phyloP scores from a whole-genome alignment of 352 stramenopile genomes.

The Plasmopara halstedii region DNA sequence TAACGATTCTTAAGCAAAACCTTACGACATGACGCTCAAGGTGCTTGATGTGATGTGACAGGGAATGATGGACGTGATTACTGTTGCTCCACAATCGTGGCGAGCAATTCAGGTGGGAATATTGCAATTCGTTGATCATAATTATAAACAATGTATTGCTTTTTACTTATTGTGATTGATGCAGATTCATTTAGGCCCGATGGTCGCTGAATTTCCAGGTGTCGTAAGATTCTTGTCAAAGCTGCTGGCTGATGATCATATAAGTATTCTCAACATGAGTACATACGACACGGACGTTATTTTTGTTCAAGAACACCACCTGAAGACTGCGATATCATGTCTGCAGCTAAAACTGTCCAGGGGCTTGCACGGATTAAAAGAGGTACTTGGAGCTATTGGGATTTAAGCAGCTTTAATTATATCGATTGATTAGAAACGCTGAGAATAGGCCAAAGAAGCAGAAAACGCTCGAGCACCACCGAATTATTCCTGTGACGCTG shows the following conservation, averaged over 20 bases:
- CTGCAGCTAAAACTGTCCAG: constrained; percentile 71
- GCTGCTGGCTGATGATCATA: constrained; percentile 68
- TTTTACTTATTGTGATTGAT: not conserved
- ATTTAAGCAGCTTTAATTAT: not conserved
- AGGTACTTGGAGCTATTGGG: constrained; percentile 22
- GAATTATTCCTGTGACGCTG: constrained; percentile 15
- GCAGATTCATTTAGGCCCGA: constrained; percentile 78
- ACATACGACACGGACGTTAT: constrained; percentile 87
- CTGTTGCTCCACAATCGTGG: constrained; percentile 65
- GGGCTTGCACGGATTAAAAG: constrained; percentile 72
- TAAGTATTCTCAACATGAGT: constrained; percentile 89
- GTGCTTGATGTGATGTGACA: constrained; percentile 11
- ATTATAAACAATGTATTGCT: not conserved
- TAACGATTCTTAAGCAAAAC: not conserved
- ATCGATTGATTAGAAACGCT: not conserved
- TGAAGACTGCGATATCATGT: constrained; percentile 66
- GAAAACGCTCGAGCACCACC: constrained; percentile 30
- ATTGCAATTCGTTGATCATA: too few species aligned
- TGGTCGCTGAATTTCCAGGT: constrained; percentile 80
- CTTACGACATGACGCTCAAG: not conserved
- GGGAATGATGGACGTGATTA: constrained; percentile 62
- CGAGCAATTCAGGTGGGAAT: constrained; percentile 69
- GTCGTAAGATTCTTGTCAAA: constrained; percentile 83
- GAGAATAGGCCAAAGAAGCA: constrained; percentile 42
- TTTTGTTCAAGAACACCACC: constrained; percentile 64